Percentiles rank a stretch among this genome's conserved stretches.
These are phyloP conservation scores for Calonectria hongkongensis DNA, from an alignment of 2,329 filamentous ascomycete species.

Conservation along the genomic window DNA sequence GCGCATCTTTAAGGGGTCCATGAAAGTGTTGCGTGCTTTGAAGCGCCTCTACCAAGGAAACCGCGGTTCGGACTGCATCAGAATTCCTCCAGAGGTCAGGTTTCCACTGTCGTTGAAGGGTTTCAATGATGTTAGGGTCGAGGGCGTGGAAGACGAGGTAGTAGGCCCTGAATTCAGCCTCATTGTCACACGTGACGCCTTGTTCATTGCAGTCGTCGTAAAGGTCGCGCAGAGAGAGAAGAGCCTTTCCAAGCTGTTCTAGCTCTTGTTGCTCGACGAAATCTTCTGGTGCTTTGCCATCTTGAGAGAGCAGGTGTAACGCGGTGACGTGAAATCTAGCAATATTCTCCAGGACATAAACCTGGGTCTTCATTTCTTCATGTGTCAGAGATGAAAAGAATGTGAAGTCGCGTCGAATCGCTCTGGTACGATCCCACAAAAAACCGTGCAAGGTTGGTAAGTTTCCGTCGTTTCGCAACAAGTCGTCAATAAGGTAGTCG, in stretches of 20 bases:
- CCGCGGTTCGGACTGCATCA: conserved; percentile 76
- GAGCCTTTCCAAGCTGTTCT: conserved; percentile 79
- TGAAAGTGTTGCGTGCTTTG: conserved; percentile 75
- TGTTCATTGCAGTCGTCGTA: conserved; percentile 80
- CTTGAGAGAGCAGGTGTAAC: conserved; percentile 77
- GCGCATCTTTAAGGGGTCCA: conserved; percentile 72
- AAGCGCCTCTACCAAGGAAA: conserved; percentile 76
- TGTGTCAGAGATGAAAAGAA: conserved; percentile 77
- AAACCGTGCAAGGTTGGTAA: conserved; percentile 76
- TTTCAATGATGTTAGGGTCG: conserved; percentile 73
- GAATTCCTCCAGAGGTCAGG: conserved; percentile 72
- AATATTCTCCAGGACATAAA: conserved; percentile 80
- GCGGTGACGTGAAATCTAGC: conserved; percentile 80
- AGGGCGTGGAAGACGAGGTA: conserved; percentile 78
- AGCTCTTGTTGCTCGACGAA: conserved; percentile 81
- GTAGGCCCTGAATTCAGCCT: conserved; percentile 80
- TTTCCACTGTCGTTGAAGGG: conserved; percentile 74
- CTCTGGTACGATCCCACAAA: conserved; percentile 80
- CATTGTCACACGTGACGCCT: conserved; percentile 75
- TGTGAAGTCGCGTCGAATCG: conserved; percentile 80
- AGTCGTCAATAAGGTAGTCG: conserved; percentile 77
- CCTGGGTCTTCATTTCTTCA: conserved; percentile 74
- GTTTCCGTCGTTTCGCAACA: conserved; percentile 73
- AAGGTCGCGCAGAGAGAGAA: conserved; percentile 78
- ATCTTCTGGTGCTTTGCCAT: conserved; percentile 73